Percentiles rank a stretch among this genome's conserved stretches.
Conservation (phyloP, 805 yeast species). For the Nakazawaea anatomiae region DNA sequence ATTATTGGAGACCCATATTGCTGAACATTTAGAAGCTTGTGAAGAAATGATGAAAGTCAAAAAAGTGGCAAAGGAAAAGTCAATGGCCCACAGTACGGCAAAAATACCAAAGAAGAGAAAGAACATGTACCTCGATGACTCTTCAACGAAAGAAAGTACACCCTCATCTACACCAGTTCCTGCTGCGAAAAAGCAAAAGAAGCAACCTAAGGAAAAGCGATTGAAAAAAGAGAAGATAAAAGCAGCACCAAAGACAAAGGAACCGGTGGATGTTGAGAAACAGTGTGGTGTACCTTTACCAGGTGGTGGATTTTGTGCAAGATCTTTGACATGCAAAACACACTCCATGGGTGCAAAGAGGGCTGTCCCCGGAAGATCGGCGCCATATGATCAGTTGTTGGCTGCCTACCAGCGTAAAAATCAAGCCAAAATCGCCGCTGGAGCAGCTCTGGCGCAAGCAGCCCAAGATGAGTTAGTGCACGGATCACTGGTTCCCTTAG, state of each 20-base stretch:
- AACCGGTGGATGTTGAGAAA: conserved; percentile 85
- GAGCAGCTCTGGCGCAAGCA: conserved; percentile 73
- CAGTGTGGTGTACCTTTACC: conserved; percentile 96
- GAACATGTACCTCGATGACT: conserved; percentile 9
- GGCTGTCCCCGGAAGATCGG: conserved; percentile 89
- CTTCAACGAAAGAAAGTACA: conserved; percentile 15
- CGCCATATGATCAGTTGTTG: conserved; percentile 82
- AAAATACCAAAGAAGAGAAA: conserved; percentile 19
- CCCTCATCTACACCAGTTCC: conserved; percentile 14
- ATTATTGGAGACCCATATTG: conserved; percentile 29
- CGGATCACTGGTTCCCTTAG: conserved; percentile 43
- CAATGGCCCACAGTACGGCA: conserved; percentile 1
- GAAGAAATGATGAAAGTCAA: conserved; percentile 24
- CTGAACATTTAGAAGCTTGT: conserved; percentile 34
- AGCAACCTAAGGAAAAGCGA: conserved; percentile 21
- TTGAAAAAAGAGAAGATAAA: conserved; percentile 28
- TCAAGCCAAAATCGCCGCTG: conserved; percentile 84
- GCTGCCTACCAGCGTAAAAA: conserved; percentile 89
- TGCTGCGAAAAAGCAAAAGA: conserved; percentile 11
- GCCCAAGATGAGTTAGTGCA: conserved; percentile 61
- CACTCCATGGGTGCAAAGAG: conserved; percentile 99
- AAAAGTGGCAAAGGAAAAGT: conserved; percentile 11
- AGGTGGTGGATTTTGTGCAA: conserved; percentile 92
- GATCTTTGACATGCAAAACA: conserved; percentile 94
- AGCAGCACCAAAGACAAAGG: conserved; percentile 52